phyloP scores from a whole-genome alignment of 768 basidiomycete genomes.

The Cystobasidium ongulense region DNA sequence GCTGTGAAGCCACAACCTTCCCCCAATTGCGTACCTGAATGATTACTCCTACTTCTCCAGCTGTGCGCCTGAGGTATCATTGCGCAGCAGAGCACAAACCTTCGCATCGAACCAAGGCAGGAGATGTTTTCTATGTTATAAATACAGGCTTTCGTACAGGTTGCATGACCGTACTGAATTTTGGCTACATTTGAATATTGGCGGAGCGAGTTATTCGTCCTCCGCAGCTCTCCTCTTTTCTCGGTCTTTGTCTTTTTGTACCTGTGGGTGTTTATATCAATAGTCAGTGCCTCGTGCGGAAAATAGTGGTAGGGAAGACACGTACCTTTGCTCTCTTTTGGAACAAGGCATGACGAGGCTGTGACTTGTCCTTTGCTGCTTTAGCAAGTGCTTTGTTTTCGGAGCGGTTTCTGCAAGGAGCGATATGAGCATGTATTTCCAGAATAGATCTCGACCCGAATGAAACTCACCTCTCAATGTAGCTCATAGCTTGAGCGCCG shows the following conservation, averaged over 20 bases:
- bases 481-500: slow-evolving; percentile 47
- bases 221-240: slow-evolving; percentile 25
- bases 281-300: no score
- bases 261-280: neutral
- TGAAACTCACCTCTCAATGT: slow-evolving; percentile 22
- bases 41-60: no score
- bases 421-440: neutral
- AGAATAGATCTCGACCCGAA: neutral
- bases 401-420: slow-evolving; percentile 20
- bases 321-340: slow-evolving; percentile 24
- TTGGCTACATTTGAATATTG: no score
- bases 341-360: slow-evolving; percentile 27
- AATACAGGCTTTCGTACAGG: no score
- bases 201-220: slow-evolving; percentile 5
- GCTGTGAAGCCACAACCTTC: no score
- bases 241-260: slow-evolving; percentile 20
- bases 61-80: no score
- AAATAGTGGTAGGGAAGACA: no score
- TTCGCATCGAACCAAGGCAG: no score
- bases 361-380: slow-evolving; percentile 17
- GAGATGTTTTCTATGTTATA: no score
- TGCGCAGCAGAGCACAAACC: no score
- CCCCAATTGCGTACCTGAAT: no score
- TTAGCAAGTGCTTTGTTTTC: slow-evolving; percentile 31
- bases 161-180: no score